phyloP scores from a whole-genome alignment of 2,329 filamentous ascomycete species.

The Colletotrichum brevisporum region DNA sequence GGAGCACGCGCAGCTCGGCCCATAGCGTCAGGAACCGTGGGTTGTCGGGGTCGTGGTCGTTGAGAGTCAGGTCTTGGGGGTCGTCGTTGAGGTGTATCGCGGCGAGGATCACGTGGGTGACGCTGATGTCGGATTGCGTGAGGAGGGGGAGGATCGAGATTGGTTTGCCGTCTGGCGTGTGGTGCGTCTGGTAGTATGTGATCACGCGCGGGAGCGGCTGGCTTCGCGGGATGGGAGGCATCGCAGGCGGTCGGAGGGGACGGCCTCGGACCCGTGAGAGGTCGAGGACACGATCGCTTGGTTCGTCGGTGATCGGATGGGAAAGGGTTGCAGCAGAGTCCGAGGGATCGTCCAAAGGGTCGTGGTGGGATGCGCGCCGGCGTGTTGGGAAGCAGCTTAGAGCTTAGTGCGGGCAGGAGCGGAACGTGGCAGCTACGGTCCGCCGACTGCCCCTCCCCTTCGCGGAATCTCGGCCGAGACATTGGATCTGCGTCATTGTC shows the following conservation, averaged over 20 bases:
- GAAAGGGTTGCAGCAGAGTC: conserved; percentile 1
- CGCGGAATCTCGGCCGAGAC: neutral
- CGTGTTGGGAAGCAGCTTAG: conserved; percentile 7
- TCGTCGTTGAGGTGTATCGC: conserved; percentile 85
- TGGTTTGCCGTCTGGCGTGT: conserved; percentile 58
- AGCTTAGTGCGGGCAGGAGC: conserved; percentile 12
- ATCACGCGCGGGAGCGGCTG: conserved; percentile 62
- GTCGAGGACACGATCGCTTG: neutral
- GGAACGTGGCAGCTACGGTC: neutral
- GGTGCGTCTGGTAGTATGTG: conserved; percentile 70
- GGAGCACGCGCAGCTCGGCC: conserved; percentile 81
- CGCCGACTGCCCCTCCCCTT: neutral
- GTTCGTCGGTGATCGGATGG: neutral
- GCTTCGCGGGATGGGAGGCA: conserved; percentile 38
- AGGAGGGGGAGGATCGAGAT: conserved; percentile 69
- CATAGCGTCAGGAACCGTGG: conserved; percentile 80
- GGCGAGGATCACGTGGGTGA: conserved; percentile 88
- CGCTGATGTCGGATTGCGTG: conserved; percentile 60
- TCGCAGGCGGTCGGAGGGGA: neutral
- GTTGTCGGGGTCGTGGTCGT: conserved; percentile 81
- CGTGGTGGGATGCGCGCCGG: neutral
- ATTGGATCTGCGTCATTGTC: conserved; percentile 2
- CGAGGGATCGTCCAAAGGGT: conserved; percentile 7
- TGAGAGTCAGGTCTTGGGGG: conserved; percentile 79
- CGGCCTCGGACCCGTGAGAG: conserved; percentile 6